Percentiles rank a stretch among this genome's conserved stretches.
Conservation (phyloP, 2,329 filamentous ascomycete species). For the Alternaria gaisen region DNA sequence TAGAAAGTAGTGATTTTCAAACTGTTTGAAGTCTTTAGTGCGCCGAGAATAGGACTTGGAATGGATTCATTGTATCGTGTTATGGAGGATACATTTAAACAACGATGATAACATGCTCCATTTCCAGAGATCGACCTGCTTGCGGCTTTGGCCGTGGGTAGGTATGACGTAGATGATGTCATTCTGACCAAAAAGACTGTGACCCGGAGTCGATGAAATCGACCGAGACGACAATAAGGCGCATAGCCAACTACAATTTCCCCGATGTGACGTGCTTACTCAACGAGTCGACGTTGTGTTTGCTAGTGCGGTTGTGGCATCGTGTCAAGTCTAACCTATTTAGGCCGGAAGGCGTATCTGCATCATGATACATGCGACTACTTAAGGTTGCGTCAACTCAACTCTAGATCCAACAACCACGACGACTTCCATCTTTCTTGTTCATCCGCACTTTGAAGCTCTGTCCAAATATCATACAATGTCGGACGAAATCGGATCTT, state of each 20-base stretch:
- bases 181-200: not conserved
- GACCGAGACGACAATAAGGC: not conserved
- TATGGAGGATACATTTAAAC: no score
- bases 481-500: not conserved
- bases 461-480: not conserved
- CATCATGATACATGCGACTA: not conserved
- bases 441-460: rapidly evolving
- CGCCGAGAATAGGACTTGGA: no score
- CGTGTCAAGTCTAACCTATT: slow-evolving; percentile 1
- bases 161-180: not conserved
- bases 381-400: not conserved
- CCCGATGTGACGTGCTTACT: not conserved
- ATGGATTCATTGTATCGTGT: rapidly evolving
- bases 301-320: not conserved
- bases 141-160: not conserved
- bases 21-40: no score
- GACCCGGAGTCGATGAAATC: not conserved
- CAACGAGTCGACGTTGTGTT: not conserved
- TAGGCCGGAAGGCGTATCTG: not conserved
- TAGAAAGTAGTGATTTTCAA: no score
- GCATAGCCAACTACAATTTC: not conserved
- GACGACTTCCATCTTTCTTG: not conserved
- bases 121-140: no score
- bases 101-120: no score
- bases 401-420: not conserved